Conservation (phyloP, 495 filamentous ascomycete genomes). For the Cetradonia linearis region DNA sequence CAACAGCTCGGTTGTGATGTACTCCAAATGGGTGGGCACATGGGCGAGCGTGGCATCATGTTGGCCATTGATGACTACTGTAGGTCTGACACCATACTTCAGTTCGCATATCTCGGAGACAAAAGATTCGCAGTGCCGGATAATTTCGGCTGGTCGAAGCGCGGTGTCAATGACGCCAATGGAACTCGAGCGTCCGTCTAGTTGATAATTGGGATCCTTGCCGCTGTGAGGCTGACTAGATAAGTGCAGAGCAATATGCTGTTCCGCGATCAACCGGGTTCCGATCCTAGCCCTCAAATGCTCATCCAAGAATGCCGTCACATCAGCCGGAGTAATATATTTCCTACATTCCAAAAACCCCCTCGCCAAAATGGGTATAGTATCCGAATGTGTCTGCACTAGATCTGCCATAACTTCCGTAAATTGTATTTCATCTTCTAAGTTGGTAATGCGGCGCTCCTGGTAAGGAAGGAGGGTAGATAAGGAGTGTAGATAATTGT, state of each 20-base stretch:
- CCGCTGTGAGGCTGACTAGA: constrained; percentile 61
- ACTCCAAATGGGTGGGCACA: constrained; percentile 90
- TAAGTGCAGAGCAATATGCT: constrained; percentile 89
- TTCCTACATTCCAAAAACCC: constrained; percentile 86
- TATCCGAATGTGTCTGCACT: constrained; percentile 85
- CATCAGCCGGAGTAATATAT: constrained; percentile 69
- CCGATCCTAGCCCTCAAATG: constrained; percentile 91
- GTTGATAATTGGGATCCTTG: constrained; percentile 30
- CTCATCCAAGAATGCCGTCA: constrained; percentile 85
- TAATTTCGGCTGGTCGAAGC: constrained; percentile 66
- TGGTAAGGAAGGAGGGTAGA: constrained; percentile 81
- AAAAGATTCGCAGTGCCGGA: constrained; percentile 74
- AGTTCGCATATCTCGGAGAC: constrained; percentile 95
- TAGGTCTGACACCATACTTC: constrained; percentile 82
- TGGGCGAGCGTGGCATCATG: constrained; percentile 76
- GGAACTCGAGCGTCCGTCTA: constrained; percentile 54
- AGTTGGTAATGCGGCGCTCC: constrained; percentile 59
- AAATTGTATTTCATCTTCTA: constrained; percentile 83
- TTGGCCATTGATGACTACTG: constrained; percentile 70
- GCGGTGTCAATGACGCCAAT: constrained; percentile 97
- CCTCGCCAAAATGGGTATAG: constrained; percentile 81
- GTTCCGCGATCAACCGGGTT: constrained; percentile 87
- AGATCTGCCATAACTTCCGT: constrained; percentile 87
- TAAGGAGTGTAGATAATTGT: constrained; percentile 87
- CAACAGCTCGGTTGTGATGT: constrained; percentile 89